Base-by-base conservation (phyloP, 768 basidiomycete species). In the Tricholoma terreum region DNA sequence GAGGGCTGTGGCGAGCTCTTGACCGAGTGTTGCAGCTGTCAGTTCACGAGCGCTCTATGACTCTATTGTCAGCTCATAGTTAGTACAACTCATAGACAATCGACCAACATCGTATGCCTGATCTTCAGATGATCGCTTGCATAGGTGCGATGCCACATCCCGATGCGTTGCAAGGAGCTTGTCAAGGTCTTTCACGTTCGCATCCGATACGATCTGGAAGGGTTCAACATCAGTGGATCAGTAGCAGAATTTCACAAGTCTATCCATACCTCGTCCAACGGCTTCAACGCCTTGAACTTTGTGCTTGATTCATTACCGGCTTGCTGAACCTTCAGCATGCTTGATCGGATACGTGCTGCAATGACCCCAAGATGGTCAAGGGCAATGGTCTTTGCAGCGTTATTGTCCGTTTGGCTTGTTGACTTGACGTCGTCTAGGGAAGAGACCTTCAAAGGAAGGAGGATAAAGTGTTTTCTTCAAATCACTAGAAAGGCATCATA, bases 351-450 rank as follows among this genome's bases (percentile, higher is more conserved):
- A 40, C 85, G 83, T 4, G 94, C 90, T 21, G 90, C 94, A 52
- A 99, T 92, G n/a, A 87, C 80, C 9, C 97, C 97, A 0, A 99
- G 77, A 71, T 98, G 92, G 67, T 99, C 97, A 34, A 98, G 77
- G 0, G 94, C 92, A 60, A 97, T 86, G 1, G 85, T 86, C 70
- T 94, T 96, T 0, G 89, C 86, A 0, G 92, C 92, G 63, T 91
- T 94, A 35, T 79, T 84, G 65, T 98, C 97, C 3, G 76, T 74
- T 31, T 83, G 80, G 14, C 74, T 76, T 14, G 78, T 78, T 5
- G 83, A 81, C 65, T 93, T 94, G 35, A 87, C 77, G 63, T 97
- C 94, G 55, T 94, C 90, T 27, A 98, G 73, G 0, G 89, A 88
- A 3, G 87, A 76, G 21, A 95, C 86, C 94, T 96, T 55, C 1